These are phyloP conservation scores for Hericium erinaceus DNA, from an alignment of 768 basidiomycete genomes.

Conservation along the genomic window DNA sequence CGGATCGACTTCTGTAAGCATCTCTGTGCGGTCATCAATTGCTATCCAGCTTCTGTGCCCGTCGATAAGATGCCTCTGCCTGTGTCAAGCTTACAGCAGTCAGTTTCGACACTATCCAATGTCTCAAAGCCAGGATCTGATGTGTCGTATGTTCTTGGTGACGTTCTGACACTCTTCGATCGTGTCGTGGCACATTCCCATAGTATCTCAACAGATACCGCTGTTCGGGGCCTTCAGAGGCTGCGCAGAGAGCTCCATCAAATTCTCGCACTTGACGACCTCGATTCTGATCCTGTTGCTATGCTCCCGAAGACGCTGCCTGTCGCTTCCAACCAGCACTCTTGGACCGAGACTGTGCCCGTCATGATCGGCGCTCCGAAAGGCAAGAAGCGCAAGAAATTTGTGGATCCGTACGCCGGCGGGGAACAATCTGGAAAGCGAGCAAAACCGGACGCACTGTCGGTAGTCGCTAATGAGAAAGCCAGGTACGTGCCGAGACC, in stretches of 20 bases:
- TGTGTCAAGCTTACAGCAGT: background rate
- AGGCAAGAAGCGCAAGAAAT: constrained; percentile 11
- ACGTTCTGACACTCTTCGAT: background rate
- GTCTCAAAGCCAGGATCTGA: background rate
- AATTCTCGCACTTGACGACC: background rate
- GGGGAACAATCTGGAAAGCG: constrained; percentile 19
- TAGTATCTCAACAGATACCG: background rate
- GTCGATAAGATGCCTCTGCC: background rate
- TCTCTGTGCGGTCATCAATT: background rate
- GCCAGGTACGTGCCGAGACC: no score
- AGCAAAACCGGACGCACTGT: constrained; percentile 19
- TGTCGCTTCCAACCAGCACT: background rate
- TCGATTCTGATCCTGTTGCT: background rate
- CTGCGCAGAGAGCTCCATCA: background rate
- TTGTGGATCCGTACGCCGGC: constrained; percentile 22
- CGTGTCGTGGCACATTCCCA: background rate
- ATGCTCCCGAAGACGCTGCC: background rate
- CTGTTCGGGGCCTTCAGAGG: background rate
- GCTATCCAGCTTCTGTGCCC: background rate
- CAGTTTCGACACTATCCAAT: background rate
- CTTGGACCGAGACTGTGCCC: background rate
- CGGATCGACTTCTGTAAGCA: background rate
- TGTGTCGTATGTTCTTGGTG: background rate
- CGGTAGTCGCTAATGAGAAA: no score
- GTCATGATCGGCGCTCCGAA: constrained; percentile 7